Evolutionary conservation across 129 eudicot genomes (phyloP).

Genomic region (Ambrosia trifida): DNA sequence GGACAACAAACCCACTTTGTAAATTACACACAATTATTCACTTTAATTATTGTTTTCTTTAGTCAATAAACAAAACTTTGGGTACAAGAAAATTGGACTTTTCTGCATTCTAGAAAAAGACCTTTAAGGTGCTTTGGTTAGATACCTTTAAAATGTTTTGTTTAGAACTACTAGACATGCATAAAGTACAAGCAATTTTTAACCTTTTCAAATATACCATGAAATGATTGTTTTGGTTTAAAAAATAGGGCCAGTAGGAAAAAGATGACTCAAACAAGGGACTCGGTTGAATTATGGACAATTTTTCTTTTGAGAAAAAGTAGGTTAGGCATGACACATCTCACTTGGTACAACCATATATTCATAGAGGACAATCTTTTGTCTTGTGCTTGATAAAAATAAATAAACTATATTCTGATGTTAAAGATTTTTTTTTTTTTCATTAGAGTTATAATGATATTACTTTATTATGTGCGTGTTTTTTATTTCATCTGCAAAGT

Average conservation of each 20-base stretch:
- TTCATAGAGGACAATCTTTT: too few relatives aligned
- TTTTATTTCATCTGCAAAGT: too few relatives aligned
- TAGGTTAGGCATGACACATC: too few relatives aligned
- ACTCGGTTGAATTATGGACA: too few relatives aligned
- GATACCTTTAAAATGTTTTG: neutral
- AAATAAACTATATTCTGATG: too few relatives aligned
- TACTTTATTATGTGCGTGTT: too few relatives aligned
- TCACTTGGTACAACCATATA: too few relatives aligned
- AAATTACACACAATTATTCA: constrained; percentile 10
- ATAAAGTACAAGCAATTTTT: neutral
- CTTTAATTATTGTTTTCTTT: constrained; percentile 17
- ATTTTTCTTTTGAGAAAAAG: too few relatives aligned
- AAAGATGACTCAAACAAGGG: neutral
- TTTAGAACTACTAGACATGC: neutral
- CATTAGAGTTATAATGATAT: too few relatives aligned
- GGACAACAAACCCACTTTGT: constrained; percentile 26
- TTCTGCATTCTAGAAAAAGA: constrained; percentile 21
- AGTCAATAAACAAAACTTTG: constrained; percentile 27
- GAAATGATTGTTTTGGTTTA: neutral
- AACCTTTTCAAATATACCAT: neutral
- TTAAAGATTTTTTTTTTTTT: too few relatives aligned
- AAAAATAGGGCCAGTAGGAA: neutral
- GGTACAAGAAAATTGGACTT: constrained; percentile 29
- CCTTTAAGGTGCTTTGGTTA: constrained; percentile 15
- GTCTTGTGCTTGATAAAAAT: too few relatives aligned